These are phyloP conservation scores for Ceratobasidium sp. DNA, from an alignment of 1,284 basidiomycete genomes.

Conservation along the genomic window DNA sequence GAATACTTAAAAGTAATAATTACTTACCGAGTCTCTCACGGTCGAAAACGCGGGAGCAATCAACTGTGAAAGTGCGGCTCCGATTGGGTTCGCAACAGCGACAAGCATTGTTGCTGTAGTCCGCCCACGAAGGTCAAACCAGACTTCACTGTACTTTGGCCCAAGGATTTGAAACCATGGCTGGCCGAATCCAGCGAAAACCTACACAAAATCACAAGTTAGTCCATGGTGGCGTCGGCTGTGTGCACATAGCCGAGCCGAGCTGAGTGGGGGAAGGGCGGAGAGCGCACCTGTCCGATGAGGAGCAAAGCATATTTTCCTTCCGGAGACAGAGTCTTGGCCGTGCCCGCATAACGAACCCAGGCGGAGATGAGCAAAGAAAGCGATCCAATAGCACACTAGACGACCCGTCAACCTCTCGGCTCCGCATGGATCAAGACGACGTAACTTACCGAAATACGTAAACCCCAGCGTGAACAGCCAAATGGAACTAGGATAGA, in stretches of 20 bases:
- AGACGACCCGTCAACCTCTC: background rate
- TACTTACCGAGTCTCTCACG: constrained; percentile 68
- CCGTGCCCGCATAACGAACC: constrained; percentile 80
- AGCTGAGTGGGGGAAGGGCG: background rate
- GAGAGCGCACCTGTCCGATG: constrained; percentile 70
- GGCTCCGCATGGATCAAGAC: background rate
- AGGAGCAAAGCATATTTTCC: constrained; percentile 73
- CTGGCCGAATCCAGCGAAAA: constrained; percentile 68
- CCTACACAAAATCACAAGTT: constrained; percentile 56
- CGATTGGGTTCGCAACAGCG: constrained; percentile 74
- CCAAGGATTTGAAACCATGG: constrained; percentile 77
- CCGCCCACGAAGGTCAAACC: constrained; percentile 79
- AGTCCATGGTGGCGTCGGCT: constrained; percentile 7
- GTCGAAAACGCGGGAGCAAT: constrained; percentile 73
- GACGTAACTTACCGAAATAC: constrained; percentile 65
- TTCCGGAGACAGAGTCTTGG: constrained; percentile 62
- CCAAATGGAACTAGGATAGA: constrained; percentile 69
- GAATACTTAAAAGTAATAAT: background rate
- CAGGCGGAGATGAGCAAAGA: constrained; percentile 72
- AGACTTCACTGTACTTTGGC: constrained; percentile 78
- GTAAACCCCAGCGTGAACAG: constrained; percentile 69
- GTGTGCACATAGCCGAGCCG: constrained; percentile 11
- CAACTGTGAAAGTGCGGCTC: constrained; percentile 73
- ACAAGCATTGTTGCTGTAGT: constrained; percentile 85
- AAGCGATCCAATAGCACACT: constrained; percentile 69